phyloP scores from a whole-genome alignment of 768 basidiomycete genomes.

The Boletus reticuloceps region DNA sequence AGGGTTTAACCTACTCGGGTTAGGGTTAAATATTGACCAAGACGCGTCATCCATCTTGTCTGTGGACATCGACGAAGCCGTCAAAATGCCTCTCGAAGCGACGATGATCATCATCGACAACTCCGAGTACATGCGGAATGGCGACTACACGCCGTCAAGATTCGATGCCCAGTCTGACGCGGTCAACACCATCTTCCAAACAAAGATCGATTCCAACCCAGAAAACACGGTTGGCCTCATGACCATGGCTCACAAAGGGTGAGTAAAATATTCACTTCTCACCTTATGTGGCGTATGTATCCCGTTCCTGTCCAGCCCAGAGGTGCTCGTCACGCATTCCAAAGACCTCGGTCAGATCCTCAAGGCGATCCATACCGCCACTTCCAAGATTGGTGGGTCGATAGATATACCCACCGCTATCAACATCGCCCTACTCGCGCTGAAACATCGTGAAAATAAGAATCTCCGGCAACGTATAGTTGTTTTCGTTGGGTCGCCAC shows the following conservation, averaged over 20 bases:
- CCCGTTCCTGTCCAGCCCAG: constrained; percentile 55
- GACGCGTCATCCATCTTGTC: constrained; percentile 31
- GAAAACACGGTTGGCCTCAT: constrained; percentile 97
- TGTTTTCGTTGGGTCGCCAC: constrained; percentile 88
- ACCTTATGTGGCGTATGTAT: not conserved
- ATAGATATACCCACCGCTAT: constrained; percentile 90
- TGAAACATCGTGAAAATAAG: constrained; percentile 99
- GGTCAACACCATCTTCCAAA: constrained; percentile 83
- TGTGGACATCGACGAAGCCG: constrained; percentile 10
- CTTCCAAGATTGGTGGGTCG: constrained; percentile 72
- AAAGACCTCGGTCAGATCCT: constrained; percentile 94
- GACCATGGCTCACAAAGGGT: constrained; percentile 99
- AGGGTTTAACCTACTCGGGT: constrained; percentile 10
- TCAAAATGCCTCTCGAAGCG: constrained; percentile 91
- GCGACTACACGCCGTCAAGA: constrained; percentile 83
- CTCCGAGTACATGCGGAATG: constrained; percentile 96
- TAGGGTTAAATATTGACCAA: constrained; percentile 15
- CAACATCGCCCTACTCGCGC: constrained; percentile 89
- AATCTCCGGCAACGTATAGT: constrained; percentile 95
- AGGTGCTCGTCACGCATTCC: constrained; percentile 94
- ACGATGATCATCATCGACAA: constrained; percentile 98
- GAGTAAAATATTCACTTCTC: constrained; percentile 25
- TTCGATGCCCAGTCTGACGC: constrained; percentile 92
- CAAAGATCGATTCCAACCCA: constrained; percentile 94
- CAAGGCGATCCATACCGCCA: constrained; percentile 67